phyloP scores from a whole-genome alignment of 2,329 filamentous ascomycete species.

The Juglanconis sp. region DNA sequence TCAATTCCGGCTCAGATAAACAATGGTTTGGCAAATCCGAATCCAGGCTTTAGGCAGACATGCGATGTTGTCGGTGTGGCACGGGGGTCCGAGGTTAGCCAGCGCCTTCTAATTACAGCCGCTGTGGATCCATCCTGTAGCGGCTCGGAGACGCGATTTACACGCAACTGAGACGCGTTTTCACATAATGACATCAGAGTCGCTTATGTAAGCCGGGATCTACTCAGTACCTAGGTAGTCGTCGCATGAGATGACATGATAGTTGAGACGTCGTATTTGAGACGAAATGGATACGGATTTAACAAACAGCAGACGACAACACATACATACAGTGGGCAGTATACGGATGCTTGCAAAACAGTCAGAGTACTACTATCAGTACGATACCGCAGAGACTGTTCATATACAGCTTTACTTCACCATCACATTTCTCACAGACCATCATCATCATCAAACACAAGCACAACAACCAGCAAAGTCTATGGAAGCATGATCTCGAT shows the following conservation, averaged over 20 bases:
- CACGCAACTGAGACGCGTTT: background rate
- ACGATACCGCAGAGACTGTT: background rate
- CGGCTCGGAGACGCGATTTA: conserved; percentile 2
- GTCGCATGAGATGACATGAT: too few relatives aligned
- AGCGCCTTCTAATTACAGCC: conserved; percentile 2
- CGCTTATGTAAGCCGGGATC: conserved; percentile 6
- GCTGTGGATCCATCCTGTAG: background rate
- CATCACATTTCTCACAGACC: too few relatives aligned
- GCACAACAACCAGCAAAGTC: background rate
- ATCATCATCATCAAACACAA: background rate
- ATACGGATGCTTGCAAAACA: too few relatives aligned
- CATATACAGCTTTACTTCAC: too few relatives aligned
- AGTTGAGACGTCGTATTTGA: too few relatives aligned
- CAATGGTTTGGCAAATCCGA: too few relatives aligned
- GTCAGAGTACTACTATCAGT: background rate
- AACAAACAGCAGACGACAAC: too few relatives aligned
- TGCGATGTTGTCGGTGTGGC: background rate
- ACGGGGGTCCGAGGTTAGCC: background rate
- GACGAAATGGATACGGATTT: too few relatives aligned
- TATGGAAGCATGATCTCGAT: conserved; percentile 5
- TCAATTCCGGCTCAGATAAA: too few relatives aligned
- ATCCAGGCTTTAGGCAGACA: conserved; percentile 3
- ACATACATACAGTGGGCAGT: too few relatives aligned
- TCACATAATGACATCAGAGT: conserved; percentile 7
- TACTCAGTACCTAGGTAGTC: background rate